Conservation (phyloP, 2,329 filamentous ascomycete genomes). For the Pestalotiopsis sp. region DNA sequence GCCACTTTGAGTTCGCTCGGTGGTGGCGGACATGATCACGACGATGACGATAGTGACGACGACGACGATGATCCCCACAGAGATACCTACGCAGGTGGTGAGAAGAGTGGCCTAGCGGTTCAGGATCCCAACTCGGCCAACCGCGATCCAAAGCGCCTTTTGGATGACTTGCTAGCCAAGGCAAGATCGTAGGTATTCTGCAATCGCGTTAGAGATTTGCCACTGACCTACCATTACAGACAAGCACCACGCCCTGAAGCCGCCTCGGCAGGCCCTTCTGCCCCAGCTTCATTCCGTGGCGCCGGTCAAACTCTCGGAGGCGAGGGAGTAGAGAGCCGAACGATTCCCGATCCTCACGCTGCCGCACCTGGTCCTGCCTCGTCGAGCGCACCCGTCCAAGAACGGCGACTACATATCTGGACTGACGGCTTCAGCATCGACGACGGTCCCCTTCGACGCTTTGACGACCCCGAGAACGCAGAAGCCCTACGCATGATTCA, state of each 20-base stretch:
- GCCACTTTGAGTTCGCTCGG: constrained; percentile 61
- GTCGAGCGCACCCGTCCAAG: constrained; percentile 53
- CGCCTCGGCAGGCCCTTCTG: constrained; percentile 51
- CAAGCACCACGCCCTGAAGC: constrained; percentile 7
- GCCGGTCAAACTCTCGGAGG: constrained; percentile 77
- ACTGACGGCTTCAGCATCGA: constrained; percentile 84
- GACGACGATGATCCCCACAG: constrained; percentile 61
- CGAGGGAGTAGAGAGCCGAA: constrained; percentile 71
- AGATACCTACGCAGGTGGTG: constrained; percentile 81
- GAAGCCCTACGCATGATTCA: constrained; percentile 76
- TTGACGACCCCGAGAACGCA: constrained; percentile 77
- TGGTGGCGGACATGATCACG: constrained; percentile 48
- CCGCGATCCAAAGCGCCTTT: constrained; percentile 55
- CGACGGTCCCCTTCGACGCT: constrained; percentile 76
- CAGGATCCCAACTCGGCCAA: constrained; percentile 58
- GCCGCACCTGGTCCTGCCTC: constrained; percentile 29
- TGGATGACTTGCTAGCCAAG: constrained; percentile 66
- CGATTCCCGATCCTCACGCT: constrained; percentile 62
- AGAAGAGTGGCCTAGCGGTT: constrained; percentile 76
- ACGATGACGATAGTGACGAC: constrained; percentile 59
- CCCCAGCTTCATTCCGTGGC: constrained; percentile 63
- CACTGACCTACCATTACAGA: neutral
- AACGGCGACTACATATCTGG: constrained; percentile 78
- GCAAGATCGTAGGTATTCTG: constrained; percentile 56
- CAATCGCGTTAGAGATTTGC: neutral